phyloP scores from a whole-genome alignment of 2,329 filamentous ascomycete genomes.

The Phyllosticta paracitricarpa region DNA sequence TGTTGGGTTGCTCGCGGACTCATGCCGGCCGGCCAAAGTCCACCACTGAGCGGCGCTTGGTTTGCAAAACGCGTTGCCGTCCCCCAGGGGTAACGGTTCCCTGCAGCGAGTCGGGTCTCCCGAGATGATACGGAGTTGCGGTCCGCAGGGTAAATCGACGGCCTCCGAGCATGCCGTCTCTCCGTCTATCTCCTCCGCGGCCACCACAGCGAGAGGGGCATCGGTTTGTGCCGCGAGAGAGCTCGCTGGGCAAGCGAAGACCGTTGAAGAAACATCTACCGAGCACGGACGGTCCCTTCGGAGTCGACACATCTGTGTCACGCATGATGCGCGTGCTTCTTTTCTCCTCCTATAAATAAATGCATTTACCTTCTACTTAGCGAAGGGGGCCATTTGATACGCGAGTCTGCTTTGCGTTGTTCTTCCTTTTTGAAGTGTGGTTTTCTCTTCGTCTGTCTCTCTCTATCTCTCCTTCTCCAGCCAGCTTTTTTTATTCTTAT shows the following conservation, averaged over 20 bases:
- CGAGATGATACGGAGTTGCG: no score
- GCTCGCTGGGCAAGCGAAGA: not conserved
- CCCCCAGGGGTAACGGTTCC: no score
- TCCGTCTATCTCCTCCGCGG: not conserved
- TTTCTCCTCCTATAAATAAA: not conserved
- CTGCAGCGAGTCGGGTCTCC: no score
- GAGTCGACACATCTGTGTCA: not conserved
- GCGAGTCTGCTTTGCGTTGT: not conserved
- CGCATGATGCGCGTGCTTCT: not conserved
- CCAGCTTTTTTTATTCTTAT: not conserved
- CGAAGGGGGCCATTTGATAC: not conserved
- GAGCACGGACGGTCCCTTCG: not conserved
- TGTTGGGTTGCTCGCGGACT: no score
- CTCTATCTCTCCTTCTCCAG: no score
- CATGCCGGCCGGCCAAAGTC: no score
- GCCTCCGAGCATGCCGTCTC: no score
- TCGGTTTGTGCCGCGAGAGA: not conserved
- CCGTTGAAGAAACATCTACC: not conserved
- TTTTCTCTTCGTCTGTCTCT: not conserved
- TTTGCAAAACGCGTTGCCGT: no score
- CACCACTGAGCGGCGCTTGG: no score
- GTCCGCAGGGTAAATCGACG: no score
- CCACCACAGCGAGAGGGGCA: not conserved
- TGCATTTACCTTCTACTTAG: not conserved
- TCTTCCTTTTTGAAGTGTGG: not conserved